These are phyloP conservation scores for Solanum lycopersicoides DNA, from an alignment of 257 asterid species.

Conservation along the genomic window DNA sequence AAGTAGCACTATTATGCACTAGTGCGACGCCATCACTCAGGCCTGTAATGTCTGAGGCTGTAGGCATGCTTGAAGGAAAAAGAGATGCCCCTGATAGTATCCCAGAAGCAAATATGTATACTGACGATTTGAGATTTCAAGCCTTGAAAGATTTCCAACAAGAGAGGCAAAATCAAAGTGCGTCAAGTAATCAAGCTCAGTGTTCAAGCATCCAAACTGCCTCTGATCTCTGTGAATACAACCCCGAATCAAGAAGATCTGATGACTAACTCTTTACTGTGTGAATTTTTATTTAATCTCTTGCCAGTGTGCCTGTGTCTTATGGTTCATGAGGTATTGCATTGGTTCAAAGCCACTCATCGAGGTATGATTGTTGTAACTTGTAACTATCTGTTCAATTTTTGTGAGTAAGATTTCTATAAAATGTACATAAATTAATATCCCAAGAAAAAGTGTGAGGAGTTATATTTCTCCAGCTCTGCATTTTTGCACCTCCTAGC, in stretches of 20 bases:
- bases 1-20: conserved; percentile 65
- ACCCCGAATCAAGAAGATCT: neutral
- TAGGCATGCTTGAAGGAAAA: conserved; percentile 68
- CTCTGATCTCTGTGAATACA: conserved; percentile 15
- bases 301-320: neutral
- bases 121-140: conserved; percentile 57
- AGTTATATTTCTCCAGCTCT: neutral
- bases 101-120: conserved; percentile 34
- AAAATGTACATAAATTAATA: neutral
- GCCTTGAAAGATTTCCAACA: conserved; percentile 64
- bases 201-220: conserved; percentile 17
- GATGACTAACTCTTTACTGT: neutral
- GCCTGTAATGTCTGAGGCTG: conserved; percentile 79
- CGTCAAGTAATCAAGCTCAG: neutral
- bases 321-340: neutral
- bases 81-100: conserved; percentile 33
- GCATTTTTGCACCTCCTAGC: neutral
- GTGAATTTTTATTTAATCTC: neutral
- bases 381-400: neutral
- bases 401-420: neutral
- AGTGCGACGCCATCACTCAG: conserved; percentile 56
- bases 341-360: neutral
- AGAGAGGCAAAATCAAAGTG: conserved; percentile 28
- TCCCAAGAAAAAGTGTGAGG: neutral
- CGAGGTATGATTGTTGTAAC: neutral